Evolutionary conservation across 1,139 yeast genomes (phyloP).

Genomic region (Scheffersomyces quercinus): DNA sequence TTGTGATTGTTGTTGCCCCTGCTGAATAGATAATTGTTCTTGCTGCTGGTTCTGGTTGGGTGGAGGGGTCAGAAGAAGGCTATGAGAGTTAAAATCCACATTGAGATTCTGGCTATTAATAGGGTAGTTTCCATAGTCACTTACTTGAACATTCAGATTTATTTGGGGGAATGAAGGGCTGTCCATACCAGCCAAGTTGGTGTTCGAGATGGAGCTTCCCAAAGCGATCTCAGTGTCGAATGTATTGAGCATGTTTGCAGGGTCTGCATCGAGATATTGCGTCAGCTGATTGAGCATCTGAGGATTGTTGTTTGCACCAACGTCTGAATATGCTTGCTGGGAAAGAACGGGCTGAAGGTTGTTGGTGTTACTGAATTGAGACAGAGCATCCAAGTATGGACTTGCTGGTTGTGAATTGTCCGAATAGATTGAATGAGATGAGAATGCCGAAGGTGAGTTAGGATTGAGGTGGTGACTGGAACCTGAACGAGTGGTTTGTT

Average conservation of each 20-base stretch:
- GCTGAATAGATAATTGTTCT: slow-evolving; percentile 2
- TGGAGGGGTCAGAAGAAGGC: slow-evolving; percentile 4
- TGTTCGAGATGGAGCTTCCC: slow-evolving; percentile 43
- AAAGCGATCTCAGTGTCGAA: slow-evolving; percentile 40
- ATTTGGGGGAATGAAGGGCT: neutral
- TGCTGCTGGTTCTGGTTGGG: slow-evolving; percentile 9
- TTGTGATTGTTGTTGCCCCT: slow-evolving; percentile 9
- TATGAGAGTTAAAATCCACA: neutral
- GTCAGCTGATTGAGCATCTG: slow-evolving; percentile 1
- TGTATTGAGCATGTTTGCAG: slow-evolving; percentile 10
- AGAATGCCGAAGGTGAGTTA: slow-evolving; percentile 12
- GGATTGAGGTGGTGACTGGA: slow-evolving; percentile 8
- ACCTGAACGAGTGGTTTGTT: neutral
- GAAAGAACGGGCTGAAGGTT: slow-evolving; percentile 6
- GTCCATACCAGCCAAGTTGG: slow-evolving; percentile 29
- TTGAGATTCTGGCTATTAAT: neutral
- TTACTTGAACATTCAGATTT: neutral
- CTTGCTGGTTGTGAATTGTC: slow-evolving; percentile 42
- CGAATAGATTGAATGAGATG: slow-evolving; percentile 30
- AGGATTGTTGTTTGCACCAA: slow-evolving; percentile 1
- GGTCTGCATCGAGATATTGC: slow-evolving; percentile 11
- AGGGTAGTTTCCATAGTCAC: neutral
- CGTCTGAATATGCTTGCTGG: slow-evolving; percentile 3
- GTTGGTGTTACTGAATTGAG: slow-evolving; percentile 27
- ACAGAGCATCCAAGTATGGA: slow-evolving; percentile 42